Conservation (phyloP, 148 eudicot genomes). For the Suaeda aralocaspica region DNA sequence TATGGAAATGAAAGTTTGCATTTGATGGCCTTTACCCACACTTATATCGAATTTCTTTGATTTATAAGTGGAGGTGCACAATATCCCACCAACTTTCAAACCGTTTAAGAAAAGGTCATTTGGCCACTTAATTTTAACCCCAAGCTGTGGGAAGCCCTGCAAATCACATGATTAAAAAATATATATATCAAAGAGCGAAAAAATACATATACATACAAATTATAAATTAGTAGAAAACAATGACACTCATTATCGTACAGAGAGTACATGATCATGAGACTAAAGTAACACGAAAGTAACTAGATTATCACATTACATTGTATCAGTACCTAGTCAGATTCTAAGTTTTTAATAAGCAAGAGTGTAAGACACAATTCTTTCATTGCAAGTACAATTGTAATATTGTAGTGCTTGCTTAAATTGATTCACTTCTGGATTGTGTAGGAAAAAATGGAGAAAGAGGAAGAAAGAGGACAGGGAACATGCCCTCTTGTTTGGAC, state of each 20-base stretch:
- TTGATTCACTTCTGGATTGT: too few relatives aligned
- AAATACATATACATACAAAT: neutral
- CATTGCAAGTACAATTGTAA: too few relatives aligned
- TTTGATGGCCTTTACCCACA: conserved; percentile 56
- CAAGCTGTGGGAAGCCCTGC: conserved; percentile 78
- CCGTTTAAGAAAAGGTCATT: conserved; percentile 89
- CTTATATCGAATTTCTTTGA: conserved; percentile 81
- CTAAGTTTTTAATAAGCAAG: too few relatives aligned
- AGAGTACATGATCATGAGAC: neutral
- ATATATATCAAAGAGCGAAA: too few relatives aligned
- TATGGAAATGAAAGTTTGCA: neutral
- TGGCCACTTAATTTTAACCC: conserved; percentile 92
- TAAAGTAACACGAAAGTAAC: neutral
- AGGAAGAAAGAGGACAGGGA: too few relatives aligned
- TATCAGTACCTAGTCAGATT: too few relatives aligned
- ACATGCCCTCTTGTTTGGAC: too few relatives aligned
- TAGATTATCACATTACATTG: too few relatives aligned
- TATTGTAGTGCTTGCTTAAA: too few relatives aligned
- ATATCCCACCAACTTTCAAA: conserved; percentile 88
- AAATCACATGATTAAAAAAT: conserved; percentile 17
- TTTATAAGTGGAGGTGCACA: conserved; percentile 86
- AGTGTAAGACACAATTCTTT: too few relatives aligned
- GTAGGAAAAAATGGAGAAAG: too few relatives aligned
- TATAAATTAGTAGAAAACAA: neutral
- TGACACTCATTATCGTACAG: neutral